Percentiles rank a stretch among this genome's conserved stretches.
Conservation (phyloP, 805 yeast genomes). For the Debaryomyces maramus region DNA sequence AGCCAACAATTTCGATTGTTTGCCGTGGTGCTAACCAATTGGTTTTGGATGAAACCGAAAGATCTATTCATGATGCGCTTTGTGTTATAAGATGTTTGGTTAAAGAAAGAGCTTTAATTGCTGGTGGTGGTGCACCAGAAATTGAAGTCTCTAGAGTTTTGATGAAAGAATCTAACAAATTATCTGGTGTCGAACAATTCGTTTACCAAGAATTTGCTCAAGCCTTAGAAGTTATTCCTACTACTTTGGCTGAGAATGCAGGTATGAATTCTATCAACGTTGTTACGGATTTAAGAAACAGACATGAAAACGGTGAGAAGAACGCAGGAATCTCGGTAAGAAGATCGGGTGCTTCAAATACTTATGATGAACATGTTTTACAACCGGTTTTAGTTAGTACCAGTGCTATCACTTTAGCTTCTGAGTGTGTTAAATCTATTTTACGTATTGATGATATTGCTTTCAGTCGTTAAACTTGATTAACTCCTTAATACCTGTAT, state of each 20-base stretch:
- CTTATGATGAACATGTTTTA: conserved; percentile 88
- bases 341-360: conserved; percentile 89
- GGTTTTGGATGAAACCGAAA: conserved; percentile 92
- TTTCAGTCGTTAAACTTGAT: conserved; percentile 49
- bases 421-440: conserved; percentile 95
- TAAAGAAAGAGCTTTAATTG: conserved; percentile 84
- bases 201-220: conserved; percentile 91
- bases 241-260: conserved; percentile 93
- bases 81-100: conserved; percentile 91
- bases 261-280: conserved; percentile 89
- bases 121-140: conserved; percentile 99
- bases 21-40: conserved; percentile 93
- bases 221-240: conserved; percentile 90
- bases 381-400: conserved; percentile 96
- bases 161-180: conserved; percentile 65
- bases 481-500: neutral
- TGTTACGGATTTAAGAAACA: conserved; percentile 86
- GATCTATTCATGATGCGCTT: conserved; percentile 95
- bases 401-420: conserved; percentile 90
- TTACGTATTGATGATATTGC: conserved; percentile 97
- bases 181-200: conserved; percentile 84
- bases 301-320: conserved; percentile 86
- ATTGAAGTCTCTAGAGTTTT: conserved; percentile 80
- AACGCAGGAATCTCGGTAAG: conserved; percentile 96
- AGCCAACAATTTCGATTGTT: conserved; percentile 81